Base-by-base conservation (phyloP, 2,329 filamentous ascomycete genomes). In the Mycosphaerelloides madeirae region DNA sequence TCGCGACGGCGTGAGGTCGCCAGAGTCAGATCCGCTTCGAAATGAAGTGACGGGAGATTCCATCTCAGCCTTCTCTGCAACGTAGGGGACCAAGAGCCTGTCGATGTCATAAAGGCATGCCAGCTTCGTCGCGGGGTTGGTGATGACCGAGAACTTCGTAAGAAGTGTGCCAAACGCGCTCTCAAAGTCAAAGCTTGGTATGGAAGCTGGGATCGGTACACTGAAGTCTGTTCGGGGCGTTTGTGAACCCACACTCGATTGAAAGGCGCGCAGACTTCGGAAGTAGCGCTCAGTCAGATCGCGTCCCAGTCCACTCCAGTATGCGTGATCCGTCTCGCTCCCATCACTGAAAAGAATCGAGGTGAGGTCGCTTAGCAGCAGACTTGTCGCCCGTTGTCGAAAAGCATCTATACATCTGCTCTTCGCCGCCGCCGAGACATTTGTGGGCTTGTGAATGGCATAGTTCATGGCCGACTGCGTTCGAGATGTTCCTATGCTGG, bases 251-350 rank as follows among this genome's bases (percentile, higher is more conserved):
- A 48, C 41, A 29, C 49, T 54, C 13, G 39, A 29, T 5, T 42
- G 38, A 31, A 42, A 38, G 19, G 43, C 25, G 8, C 53, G 33
- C 12, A 50, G 31, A 16, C 39, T 45, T 11, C 42, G 45, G 25
- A 57, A 48, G 31, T 62, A 49, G 31, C 54, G 47, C n/a, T 55
- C 49, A 8, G 47, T 50, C 1, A 64, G 42, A 41, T 71, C 68
- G 37, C 69, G 65, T 3, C 70, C 67, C 11, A 89, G 65, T 12
- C 79, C 78, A 41, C 79, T 75, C 37, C 69, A 68, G 55, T 96
- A 93, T 85, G 91, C 96, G 3, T 75, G 75, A 64, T 97, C 93
- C 1, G 91, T 97, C 69, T 98, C 93, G 32, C 89, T 95, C 3
- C 93, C 93, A 39, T 79, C 80, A n/a, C 83, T 81, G 65, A 94